These are phyloP conservation scores for Penicillium aurantiogriseum DNA, from an alignment of 2,329 filamentous ascomycete genomes.

Conservation along the genomic window DNA sequence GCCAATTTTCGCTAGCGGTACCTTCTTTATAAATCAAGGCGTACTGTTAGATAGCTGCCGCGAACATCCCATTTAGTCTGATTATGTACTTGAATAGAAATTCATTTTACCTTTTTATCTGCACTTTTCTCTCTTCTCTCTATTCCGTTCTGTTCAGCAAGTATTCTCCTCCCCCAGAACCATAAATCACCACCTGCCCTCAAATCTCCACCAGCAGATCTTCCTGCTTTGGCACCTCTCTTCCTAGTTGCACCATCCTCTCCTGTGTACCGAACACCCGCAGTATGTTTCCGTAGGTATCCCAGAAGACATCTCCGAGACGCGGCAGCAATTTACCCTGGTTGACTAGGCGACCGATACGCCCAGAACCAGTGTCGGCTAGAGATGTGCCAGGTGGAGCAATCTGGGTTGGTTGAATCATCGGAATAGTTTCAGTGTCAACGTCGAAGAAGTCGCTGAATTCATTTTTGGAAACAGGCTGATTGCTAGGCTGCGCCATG, in stretches of 20 bases:
- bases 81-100: not conserved
- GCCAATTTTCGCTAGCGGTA: constrained; percentile 99
- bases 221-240: not conserved
- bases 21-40: constrained; percentile 68
- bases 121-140: not conserved
- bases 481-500: not conserved
- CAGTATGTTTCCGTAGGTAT: constrained; percentile 57
- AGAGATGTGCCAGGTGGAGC: not conserved
- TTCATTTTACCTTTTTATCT: not conserved
- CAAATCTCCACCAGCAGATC: not conserved
- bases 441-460: constrained; percentile 7
- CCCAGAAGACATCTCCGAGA: constrained; percentile 56
- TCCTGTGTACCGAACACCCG: constrained; percentile 61
- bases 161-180: not conserved
- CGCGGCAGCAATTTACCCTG: constrained; percentile 52
- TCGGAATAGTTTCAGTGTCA: not conserved
- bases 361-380: constrained; percentile 3
- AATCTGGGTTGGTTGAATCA: not conserved
- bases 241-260: constrained; percentile 38
- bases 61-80: constrained; percentile 58
- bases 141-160: not conserved
- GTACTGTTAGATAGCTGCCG: constrained; percentile 97
- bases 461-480: not conserved
- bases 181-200: not conserved
- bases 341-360: constrained; percentile 25